These are phyloP conservation scores for Pleochaeta shiraiana DNA, from an alignment of 2,329 filamentous ascomycete genomes.

Conservation along the genomic window DNA sequence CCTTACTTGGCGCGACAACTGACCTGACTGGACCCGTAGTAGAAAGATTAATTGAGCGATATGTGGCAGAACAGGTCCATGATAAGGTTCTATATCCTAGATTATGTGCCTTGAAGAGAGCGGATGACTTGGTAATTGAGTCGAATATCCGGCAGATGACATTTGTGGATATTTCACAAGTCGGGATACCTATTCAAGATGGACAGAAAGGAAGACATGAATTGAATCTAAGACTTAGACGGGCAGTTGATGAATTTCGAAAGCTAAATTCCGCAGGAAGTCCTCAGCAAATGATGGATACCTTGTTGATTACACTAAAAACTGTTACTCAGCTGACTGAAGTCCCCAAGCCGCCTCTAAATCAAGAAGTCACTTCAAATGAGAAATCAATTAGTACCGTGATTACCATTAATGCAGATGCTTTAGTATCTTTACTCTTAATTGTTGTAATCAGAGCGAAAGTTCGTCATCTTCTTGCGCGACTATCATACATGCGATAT, in stretches of 20 bases:
- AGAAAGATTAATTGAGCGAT: conserved; percentile 84
- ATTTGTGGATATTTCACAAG: conserved; percentile 80
- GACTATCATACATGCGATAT: conserved; percentile 84
- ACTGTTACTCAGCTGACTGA: conserved; percentile 49
- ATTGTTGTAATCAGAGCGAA: conserved; percentile 86
- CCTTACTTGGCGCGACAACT: conserved; percentile 75
- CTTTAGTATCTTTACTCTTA: conserved; percentile 73
- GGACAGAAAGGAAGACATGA: conserved; percentile 61
- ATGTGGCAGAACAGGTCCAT: conserved; percentile 84
- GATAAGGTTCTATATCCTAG: conserved; percentile 64
- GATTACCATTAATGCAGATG: conserved; percentile 57
- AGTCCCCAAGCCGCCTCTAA: conserved; percentile 20
- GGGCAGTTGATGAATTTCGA: conserved; percentile 72
- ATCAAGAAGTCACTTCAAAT: conserved; percentile 16
- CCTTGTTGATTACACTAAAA: conserved; percentile 35
- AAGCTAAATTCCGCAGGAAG: conserved; percentile 51
- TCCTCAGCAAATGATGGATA: conserved; percentile 20
- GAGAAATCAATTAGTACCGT: conserved; percentile 23
- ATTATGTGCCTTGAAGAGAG: conserved; percentile 52
- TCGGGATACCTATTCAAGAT: conserved; percentile 70
- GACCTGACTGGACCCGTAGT: conserved; percentile 82
- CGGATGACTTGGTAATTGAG: conserved; percentile 75
- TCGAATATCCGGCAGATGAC: conserved; percentile 83
- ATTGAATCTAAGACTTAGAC: conserved; percentile 51
- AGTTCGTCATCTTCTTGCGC: conserved; percentile 67